Evolutionary conservation across 345 rosid species (phyloP).

Genomic region (Eucalyptus sideroxylon): DNA sequence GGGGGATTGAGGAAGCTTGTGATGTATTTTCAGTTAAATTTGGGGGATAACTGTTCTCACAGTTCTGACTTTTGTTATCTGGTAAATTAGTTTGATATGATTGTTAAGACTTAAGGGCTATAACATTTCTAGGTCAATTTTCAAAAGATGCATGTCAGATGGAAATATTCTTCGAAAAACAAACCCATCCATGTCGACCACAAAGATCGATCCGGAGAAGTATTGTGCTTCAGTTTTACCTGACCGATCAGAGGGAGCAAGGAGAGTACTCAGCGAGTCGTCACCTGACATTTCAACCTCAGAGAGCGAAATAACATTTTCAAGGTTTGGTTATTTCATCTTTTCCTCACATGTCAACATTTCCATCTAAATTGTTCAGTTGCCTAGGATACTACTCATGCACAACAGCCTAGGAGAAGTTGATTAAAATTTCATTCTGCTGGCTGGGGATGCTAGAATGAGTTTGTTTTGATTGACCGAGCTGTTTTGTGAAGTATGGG

Average conservation of each 20-base stretch:
- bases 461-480: not conserved
- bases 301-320: constrained; percentile 49
- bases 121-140: constrained; percentile 40
- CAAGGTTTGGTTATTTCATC: constrained; percentile 43
- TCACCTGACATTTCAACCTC: constrained; percentile 88
- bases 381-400: not conserved
- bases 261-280: constrained; percentile 50
- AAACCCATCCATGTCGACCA: constrained; percentile 27
- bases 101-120: not conserved
- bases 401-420: not conserved
- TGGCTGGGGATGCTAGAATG: not conserved
- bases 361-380: not conserved
- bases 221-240: constrained; percentile 28
- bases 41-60: not conserved
- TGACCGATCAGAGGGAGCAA: constrained; percentile 26
- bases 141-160: constrained; percentile 85
- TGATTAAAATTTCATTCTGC: not conserved
- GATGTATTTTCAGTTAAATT: not conserved
- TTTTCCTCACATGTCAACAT: not conserved
- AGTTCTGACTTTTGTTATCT: not conserved
- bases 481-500: not conserved
- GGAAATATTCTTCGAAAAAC: constrained; percentile 68
- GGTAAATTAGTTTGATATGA: not conserved
- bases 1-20: not conserved
- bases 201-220: constrained; percentile 31